These are phyloP conservation scores for Suaeda aralocaspica DNA, from an alignment of 148 eudicot genomes.

Conservation along the genomic window DNA sequence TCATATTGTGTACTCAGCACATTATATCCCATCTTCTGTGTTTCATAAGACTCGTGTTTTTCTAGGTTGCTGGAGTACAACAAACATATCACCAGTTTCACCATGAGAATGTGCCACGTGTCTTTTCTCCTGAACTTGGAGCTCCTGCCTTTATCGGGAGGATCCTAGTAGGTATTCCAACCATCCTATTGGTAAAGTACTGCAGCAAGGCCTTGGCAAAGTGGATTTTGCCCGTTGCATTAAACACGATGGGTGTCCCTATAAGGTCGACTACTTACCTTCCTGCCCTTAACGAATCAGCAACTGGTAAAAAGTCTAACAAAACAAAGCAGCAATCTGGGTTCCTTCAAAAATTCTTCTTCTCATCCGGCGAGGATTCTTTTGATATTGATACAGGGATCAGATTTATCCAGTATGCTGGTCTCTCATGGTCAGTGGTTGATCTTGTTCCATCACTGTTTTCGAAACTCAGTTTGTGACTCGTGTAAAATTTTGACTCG, in stretches of 20 bases:
- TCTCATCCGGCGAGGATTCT: slow-evolving; percentile 49
- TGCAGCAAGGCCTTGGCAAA: slow-evolving; percentile 94
- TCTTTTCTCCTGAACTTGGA: slow-evolving; percentile 65
- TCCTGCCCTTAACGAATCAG: slow-evolving; percentile 42
- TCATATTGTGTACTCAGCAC: not conserved
- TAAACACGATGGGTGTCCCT: slow-evolving; percentile 77
- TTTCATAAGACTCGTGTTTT: not conserved
- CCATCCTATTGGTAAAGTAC: slow-evolving; percentile 79
- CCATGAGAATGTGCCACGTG: slow-evolving; percentile 66
- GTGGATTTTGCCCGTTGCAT: slow-evolving; percentile 71
- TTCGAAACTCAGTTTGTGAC: slow-evolving; percentile 55
- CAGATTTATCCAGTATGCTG: slow-evolving; percentile 86
- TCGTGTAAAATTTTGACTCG: slow-evolving; percentile 25
- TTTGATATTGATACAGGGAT: slow-evolving; percentile 94
- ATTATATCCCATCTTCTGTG: too few relatives aligned
- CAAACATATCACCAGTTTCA: slow-evolving; percentile 88
- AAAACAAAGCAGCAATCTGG: slow-evolving; percentile 47
- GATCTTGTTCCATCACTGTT: slow-evolving; percentile 93
- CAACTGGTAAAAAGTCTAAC: slow-evolving; percentile 35
- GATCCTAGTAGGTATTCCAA: slow-evolving; percentile 76
- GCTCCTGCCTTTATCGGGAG: slow-evolving; percentile 52
- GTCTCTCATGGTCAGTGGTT: slow-evolving; percentile 97
- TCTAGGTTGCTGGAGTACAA: slow-evolving; percentile 76
- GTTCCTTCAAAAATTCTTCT: slow-evolving; percentile 56
- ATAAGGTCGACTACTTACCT: slow-evolving; percentile 68